Base-by-base conservation (phyloP, 1,139 yeast species). In the Geotrichum aggregatum region DNA sequence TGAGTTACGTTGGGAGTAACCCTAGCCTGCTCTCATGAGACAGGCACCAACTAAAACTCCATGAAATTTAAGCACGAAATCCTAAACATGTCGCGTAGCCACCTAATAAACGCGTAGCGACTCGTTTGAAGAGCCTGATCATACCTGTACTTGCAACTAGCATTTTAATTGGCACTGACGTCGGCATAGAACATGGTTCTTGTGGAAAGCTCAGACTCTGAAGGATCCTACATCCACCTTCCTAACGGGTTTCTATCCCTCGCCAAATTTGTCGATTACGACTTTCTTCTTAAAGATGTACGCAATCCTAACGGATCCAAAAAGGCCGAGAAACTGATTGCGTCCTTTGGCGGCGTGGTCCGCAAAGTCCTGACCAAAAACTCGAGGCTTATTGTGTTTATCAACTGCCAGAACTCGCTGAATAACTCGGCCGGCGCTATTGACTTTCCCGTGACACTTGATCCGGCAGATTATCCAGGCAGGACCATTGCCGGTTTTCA, bases 361-460 rank as follows among this genome's bases (percentile, higher is more conserved):
- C 42, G 52, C 5, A 26, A 45, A 18, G 35, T 26, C 21, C 28
- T 34, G 36, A 3, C 11, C 36, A 34, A 10, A 3, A 10, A 34
- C 8, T 18, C 16, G 14, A 48, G 42, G 30, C n/a, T 48, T 1
- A 40, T 22, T 2, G 18, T 42, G 11, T 42, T 48, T n/a, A 18
- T 48, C 21, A 48, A 48, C 24, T 35, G 47, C 10, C 52, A 48
- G 19, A 39, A 48, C 14, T 34, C 52, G 16, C 16, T 10, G n/a
- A 47, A 47, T 24, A 48, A 48, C 31, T 19, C 47, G 13, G 16
- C 47, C 1, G 43, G 47, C 8, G 14, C 6, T 5, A 16, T 35
- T 2, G 52, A 48, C 28, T 48, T 42, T 35, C 52, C 52, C 6
- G 44, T 48, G 11, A 31, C 52, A 10, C 38, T 48, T 34, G 39